Evolutionary conservation across 2,329 filamentous ascomycete species (phyloP).

Genomic region (Tolypocladium cylindrosporum): DNA sequence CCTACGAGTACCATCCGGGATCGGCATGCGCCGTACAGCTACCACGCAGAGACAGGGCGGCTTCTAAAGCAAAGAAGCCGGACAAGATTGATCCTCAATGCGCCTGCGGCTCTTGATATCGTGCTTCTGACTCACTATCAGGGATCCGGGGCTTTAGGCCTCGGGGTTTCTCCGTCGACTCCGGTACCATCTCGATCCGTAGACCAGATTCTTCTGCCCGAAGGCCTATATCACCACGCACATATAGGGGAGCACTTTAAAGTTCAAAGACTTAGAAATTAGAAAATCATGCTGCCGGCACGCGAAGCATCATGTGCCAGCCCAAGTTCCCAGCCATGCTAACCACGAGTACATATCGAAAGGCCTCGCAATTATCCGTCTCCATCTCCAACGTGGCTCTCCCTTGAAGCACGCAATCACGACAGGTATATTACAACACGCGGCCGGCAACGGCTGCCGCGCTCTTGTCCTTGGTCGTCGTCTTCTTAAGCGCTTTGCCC

Average conservation of each 20-base stretch:
- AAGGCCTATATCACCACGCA: neutral
- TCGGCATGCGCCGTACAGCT: neutral
- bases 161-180: neutral
- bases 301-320: neutral
- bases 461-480: conserved; percentile 82
- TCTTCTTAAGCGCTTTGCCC: conserved; percentile 75
- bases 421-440: conserved; percentile 44
- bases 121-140: neutral
- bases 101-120: neutral
- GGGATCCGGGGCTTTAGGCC: neutral
- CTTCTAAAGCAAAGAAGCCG: neutral
- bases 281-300: neutral
- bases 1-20: neutral
- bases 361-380: neutral
- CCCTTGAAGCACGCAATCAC: neutral
- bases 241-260: neutral
- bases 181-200: neutral
- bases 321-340: neutral
- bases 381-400: neutral
- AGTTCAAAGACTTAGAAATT: neutral
- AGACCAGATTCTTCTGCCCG: neutral
- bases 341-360: neutral
- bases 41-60: neutral
- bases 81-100: neutral
- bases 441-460: conserved; percentile 61